Evolutionary conservation across 2,329 filamentous ascomycete species (phyloP).

Genomic region (Stagonosporopsis tanaceti): DNA sequence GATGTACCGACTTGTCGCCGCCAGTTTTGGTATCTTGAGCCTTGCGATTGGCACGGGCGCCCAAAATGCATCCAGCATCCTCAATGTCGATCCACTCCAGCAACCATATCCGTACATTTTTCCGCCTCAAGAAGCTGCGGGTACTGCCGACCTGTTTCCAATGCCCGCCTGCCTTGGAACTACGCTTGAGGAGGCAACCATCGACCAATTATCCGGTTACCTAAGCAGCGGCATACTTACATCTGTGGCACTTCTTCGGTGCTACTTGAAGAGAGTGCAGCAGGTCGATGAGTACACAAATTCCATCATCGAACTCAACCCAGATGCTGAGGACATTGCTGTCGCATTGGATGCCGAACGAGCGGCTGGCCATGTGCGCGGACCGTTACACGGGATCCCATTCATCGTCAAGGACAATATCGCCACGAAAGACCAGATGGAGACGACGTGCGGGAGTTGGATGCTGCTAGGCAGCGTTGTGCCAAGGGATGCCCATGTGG

Average conservation of each 20-base stretch:
- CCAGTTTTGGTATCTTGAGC: neutral
- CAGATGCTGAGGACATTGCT: conserved; percentile 71
- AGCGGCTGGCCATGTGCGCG: conserved; percentile 62
- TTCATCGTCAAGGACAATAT: conserved; percentile 73
- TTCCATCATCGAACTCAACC: conserved; percentile 71
- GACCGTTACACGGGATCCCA: conserved; percentile 77
- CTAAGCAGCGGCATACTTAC: conserved; percentile 57
- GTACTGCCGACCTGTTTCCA: conserved; percentile 60
- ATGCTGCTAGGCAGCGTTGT: conserved; percentile 71
- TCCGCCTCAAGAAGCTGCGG: conserved; percentile 37
- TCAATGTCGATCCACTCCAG: conserved; percentile 31
- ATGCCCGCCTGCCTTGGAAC: conserved; percentile 70
- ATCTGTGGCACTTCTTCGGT: conserved; percentile 31
- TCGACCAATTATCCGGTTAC: conserved; percentile 70
- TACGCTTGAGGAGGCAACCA: conserved; percentile 72
- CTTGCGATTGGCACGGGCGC: neutral
- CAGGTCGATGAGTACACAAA: conserved; percentile 72
- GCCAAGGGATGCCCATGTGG: conserved; percentile 72
- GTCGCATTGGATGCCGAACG: conserved; percentile 68
- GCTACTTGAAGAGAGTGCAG: conserved; percentile 63
- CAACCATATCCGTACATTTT: conserved; percentile 49
- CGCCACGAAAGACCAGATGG: conserved; percentile 69
- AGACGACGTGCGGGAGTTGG: conserved; percentile 76
- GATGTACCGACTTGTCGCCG: neutral
- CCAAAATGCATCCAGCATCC: conserved; percentile 22